Percentiles rank a stretch among this genome's conserved stretches.
phyloP scores from a whole-genome alignment of 2,329 filamentous ascomycete species.

The Neofusicoccum sp. region DNA sequence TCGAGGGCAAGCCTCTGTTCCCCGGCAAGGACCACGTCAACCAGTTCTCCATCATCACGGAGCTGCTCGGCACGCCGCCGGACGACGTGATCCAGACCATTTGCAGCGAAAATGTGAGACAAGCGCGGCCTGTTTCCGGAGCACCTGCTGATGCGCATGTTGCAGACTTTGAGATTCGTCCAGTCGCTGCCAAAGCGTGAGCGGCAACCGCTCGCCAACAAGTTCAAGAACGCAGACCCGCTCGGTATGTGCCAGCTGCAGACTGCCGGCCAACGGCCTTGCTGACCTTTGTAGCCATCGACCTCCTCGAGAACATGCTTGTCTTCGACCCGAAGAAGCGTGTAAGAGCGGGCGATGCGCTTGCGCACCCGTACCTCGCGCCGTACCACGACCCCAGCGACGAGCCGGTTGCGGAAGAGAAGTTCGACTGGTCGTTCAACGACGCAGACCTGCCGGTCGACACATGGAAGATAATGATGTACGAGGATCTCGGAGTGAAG shows the following conservation, averaged over 20 bases:
- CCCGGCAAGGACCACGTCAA: slow-evolving; percentile 99
- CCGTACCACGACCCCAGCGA: slow-evolving; percentile 98
- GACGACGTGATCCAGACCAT: slow-evolving; percentile 99
- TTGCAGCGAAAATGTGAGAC: slow-evolving; percentile 89
- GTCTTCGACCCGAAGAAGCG: slow-evolving; percentile 98
- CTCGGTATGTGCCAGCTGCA: slow-evolving; percentile 60
- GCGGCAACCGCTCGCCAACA: slow-evolving; percentile 79
- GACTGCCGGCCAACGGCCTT: background rate
- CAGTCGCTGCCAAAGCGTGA: slow-evolving; percentile 96
- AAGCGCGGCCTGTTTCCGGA: slow-evolving; percentile 3
- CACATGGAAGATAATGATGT: slow-evolving; percentile 99
- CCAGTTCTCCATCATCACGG: slow-evolving; percentile 99
- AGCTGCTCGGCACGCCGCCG: slow-evolving; percentile 91
- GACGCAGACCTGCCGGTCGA: slow-evolving; percentile 96
- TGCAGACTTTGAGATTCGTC: slow-evolving; percentile 89
- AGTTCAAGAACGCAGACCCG: slow-evolving; percentile 94
- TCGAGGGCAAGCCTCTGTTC: slow-evolving; percentile 97
- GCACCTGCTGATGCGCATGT: slow-evolving; percentile 27
- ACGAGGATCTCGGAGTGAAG: slow-evolving; percentile 31
- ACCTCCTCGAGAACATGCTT: slow-evolving; percentile 93
- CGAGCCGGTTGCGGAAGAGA: slow-evolving; percentile 92
- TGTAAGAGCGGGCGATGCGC: slow-evolving; percentile 81
- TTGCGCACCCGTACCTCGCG: slow-evolving; percentile 89
- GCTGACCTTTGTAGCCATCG: slow-evolving; percentile 65
- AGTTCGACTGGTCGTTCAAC: slow-evolving; percentile 99